A percentile compares a stretch with the other conserved stretches of the same genome.
Conservation (phyloP, 345 rosid species). For the Erodium maritimum region DNA sequence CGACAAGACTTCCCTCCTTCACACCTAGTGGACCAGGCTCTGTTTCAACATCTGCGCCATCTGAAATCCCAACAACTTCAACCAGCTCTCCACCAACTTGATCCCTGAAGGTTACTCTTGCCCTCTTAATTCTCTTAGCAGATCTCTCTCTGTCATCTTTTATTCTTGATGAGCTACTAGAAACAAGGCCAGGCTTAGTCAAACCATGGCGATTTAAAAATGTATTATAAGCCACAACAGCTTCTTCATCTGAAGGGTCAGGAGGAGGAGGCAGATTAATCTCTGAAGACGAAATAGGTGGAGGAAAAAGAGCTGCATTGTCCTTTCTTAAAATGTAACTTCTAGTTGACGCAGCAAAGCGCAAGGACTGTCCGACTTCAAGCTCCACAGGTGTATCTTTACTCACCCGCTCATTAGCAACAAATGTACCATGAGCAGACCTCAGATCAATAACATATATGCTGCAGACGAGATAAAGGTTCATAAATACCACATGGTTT, state of each 20-base stretch:
- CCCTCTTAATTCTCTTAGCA: slow-evolving; percentile 45
- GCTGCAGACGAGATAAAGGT: slow-evolving; percentile 23
- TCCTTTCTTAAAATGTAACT: slow-evolving; percentile 71
- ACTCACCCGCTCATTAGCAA: slow-evolving; percentile 75
- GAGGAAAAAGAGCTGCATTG: slow-evolving; percentile 64
- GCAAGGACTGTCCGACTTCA: slow-evolving; percentile 70
- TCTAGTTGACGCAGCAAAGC: slow-evolving; percentile 91
- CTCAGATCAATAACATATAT: slow-evolving; percentile 69
- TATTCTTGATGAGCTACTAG: slow-evolving; percentile 12
- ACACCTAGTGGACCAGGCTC: slow-evolving; percentile 86
- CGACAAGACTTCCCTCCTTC: slow-evolving; percentile 89
- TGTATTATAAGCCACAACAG: slow-evolving; percentile 73
- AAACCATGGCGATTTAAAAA: slow-evolving; percentile 70
- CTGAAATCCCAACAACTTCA: slow-evolving; percentile 85
- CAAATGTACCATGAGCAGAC: slow-evolving; percentile 79
- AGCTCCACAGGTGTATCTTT: slow-evolving; percentile 63
- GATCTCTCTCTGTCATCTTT: slow-evolving; percentile 31
- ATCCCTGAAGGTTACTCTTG: slow-evolving; percentile 64
- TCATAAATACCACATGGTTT: background rate
- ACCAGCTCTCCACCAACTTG: slow-evolving; percentile 82
- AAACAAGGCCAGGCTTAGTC: slow-evolving; percentile 25
- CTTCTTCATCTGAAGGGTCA: slow-evolving; percentile 77
- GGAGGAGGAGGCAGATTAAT: slow-evolving; percentile 66
- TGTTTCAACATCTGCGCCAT: slow-evolving; percentile 91
- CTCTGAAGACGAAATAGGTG: slow-evolving; percentile 45